These are phyloP conservation scores for Aspergillus terreus DNA, from an alignment of 2,329 filamentous ascomycete species.

Conservation along the genomic window DNA sequence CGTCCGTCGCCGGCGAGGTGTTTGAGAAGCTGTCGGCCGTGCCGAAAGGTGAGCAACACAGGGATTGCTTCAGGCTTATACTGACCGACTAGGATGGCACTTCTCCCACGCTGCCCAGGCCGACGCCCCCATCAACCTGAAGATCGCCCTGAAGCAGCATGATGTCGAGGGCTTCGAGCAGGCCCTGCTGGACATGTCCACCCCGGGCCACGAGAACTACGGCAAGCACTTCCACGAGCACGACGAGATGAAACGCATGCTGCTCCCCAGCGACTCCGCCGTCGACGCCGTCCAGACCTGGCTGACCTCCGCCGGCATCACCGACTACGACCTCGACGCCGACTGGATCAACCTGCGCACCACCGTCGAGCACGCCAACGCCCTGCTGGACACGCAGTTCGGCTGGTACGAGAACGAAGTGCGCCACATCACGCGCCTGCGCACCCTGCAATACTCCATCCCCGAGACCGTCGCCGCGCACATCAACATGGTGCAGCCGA, in stretches of 20 bases:
- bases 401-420: constrained; percentile 33
- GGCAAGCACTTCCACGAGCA: constrained; percentile 47
- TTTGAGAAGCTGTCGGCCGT: constrained; percentile 34
- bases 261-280: constrained; percentile 42
- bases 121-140: constrained; percentile 27
- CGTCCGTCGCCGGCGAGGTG: constrained; percentile 27
- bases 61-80: neutral
- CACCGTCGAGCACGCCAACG: constrained; percentile 33
- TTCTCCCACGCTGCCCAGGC: constrained; percentile 24
- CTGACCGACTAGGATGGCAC: constrained; percentile 26
- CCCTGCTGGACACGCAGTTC: constrained; percentile 38
- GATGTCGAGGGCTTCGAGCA: constrained; percentile 40
- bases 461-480: constrained; percentile 31
- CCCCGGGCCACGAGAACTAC: constrained; percentile 46
- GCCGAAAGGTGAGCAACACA: constrained; percentile 26
- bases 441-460: constrained; percentile 41
- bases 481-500: constrained; percentile 41
- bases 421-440: constrained; percentile 28
- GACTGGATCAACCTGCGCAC: constrained; percentile 39
- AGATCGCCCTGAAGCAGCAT: constrained; percentile 35
- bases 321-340: constrained; percentile 33
- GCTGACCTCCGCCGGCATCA: constrained; percentile 41
- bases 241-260: constrained; percentile 48
- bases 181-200: constrained; percentile 48
- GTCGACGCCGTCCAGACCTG: constrained; percentile 43